phyloP scores from a whole-genome alignment of 2,329 filamentous ascomycete genomes.

The Huntiella omanensis region DNA sequence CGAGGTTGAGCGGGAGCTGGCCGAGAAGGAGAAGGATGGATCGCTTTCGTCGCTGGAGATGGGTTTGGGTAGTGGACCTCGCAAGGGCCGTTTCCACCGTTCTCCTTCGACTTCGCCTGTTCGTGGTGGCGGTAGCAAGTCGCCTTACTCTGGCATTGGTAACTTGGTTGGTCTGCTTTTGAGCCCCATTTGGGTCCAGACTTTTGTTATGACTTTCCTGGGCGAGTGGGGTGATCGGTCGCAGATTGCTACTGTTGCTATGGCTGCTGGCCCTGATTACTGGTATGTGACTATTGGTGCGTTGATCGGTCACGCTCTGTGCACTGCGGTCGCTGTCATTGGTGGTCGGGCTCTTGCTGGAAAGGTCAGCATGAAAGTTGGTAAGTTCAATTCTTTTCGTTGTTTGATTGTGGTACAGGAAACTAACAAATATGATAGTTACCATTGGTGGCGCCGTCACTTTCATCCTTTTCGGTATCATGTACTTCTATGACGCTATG shows the following conservation, averaged over 20 bases:
- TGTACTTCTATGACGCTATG: conserved; percentile 73
- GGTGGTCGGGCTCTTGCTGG: conserved; percentile 86
- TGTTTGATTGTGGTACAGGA: neutral
- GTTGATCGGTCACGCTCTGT: conserved; percentile 67
- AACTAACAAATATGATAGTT: conserved; percentile 33
- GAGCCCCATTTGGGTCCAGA: conserved; percentile 95
- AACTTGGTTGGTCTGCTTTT: conserved; percentile 79
- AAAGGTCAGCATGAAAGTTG: conserved; percentile 82
- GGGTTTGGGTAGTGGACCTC: conserved; percentile 53
- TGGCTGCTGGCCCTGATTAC: conserved; percentile 96
- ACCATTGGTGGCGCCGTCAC: conserved; percentile 80
- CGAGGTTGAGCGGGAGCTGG: conserved; percentile 83
- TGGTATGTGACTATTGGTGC: conserved; percentile 96
- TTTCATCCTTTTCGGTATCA: conserved; percentile 78
- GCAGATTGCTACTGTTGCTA: conserved; percentile 95
- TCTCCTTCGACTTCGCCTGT: conserved; percentile 46
- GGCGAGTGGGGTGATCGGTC: conserved; percentile 96
- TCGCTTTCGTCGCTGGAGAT: conserved; percentile 56
- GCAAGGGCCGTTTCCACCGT: conserved; percentile 58
- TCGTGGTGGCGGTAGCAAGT: conserved; percentile 21
- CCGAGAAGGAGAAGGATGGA: conserved; percentile 73
- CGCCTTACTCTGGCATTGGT: conserved; percentile 44
- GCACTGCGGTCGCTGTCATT: conserved; percentile 78
- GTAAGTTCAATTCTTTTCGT: conserved; percentile 37
- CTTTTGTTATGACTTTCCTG: conserved; percentile 96